Conservation (phyloP, 1,284 basidiomycete genomes). For the Tilletiopsis washingtonensis region DNA sequence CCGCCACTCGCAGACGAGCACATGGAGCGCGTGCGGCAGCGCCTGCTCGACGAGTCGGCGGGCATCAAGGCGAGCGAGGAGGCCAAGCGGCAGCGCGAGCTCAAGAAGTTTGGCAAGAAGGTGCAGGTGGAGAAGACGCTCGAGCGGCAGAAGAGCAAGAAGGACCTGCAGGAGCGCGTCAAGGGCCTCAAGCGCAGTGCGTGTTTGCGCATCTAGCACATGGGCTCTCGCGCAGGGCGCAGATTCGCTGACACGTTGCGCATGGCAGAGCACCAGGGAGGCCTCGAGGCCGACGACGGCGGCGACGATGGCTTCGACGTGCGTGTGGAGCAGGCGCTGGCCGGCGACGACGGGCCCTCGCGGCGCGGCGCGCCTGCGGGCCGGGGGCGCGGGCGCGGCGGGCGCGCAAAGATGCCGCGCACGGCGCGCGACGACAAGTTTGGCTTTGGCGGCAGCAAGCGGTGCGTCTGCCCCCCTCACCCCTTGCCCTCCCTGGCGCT, state of each 20-base stretch:
- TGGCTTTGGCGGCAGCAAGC: constrained; percentile 41
- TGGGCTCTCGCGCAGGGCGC: background rate
- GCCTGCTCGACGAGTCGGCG: constrained; percentile 78
- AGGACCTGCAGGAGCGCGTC: constrained; percentile 61
- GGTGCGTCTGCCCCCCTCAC: constrained; percentile 1
- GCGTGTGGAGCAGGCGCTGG: constrained; percentile 55
- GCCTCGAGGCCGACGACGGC: constrained; percentile 55
- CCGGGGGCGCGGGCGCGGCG: background rate
- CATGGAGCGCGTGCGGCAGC: constrained; percentile 92
- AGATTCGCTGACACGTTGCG: background rate
- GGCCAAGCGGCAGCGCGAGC: constrained; percentile 81
- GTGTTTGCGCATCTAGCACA: background rate
- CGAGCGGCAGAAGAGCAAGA: constrained; percentile 67
- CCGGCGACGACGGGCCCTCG: constrained; percentile 13
- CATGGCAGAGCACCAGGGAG: constrained; percentile 28
- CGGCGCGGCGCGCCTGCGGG: background rate
- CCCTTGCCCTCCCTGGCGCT: too few relatives aligned
- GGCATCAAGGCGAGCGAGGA: constrained; percentile 85
- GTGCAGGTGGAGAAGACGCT: constrained; percentile 79
- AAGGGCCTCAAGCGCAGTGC: constrained; percentile 56
- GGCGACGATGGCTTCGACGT: constrained; percentile 67
- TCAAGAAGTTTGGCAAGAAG: constrained; percentile 97
- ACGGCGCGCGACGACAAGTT: constrained; percentile 36
- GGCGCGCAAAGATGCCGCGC: constrained; percentile 33
- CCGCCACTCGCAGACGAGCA: constrained; percentile 90